These are phyloP conservation scores for Umbelopsis sp. DNA, from an alignment of 192 early-diverging fungal species.

Conservation along the genomic window DNA sequence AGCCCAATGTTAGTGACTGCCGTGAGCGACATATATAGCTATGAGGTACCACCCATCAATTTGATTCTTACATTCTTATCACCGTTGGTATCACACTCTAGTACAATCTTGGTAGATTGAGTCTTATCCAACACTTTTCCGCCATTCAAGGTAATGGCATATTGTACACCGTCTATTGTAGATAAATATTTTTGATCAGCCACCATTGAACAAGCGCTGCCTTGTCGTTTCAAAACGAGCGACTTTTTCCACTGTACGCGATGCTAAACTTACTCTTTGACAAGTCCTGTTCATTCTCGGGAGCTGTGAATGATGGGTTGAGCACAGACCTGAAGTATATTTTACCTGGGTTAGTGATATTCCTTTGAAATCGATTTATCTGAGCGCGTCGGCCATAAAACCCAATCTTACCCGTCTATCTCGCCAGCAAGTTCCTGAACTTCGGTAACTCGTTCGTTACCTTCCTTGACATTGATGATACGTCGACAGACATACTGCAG, in stretches of 20 bases:
- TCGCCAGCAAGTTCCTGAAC: constrained; percentile 20
- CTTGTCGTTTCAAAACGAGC: background rate
- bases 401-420: constrained; percentile 16
- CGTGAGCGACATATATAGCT: too few species aligned
- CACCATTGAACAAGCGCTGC: background rate
- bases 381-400: background rate
- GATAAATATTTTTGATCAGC: background rate
- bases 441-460: constrained; percentile 17
- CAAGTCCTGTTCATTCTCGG: constrained; percentile 19
- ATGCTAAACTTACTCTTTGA: constrained; percentile 25
- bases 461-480: constrained; percentile 20
- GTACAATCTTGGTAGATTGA: constrained; percentile 33
- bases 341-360: background rate
- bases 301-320: constrained; percentile 14
- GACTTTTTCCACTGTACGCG: too few species aligned
- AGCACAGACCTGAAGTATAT: background rate
- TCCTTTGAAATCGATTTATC: too few species aligned
- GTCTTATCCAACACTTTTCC: constrained; percentile 20
- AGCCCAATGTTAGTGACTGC: too few species aligned
- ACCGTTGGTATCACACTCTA: constrained; percentile 35
- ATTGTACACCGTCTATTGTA: constrained; percentile 28
- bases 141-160: constrained; percentile 29
- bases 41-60: too few species aligned
- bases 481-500: constrained; percentile 24
- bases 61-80: constrained; percentile 27